Evolutionary conservation across 202 grass and related monocot genomes (phyloP), one percentile per base, ranked within the genome.

Genomic region (Brachypodium distachyon): DNA sequence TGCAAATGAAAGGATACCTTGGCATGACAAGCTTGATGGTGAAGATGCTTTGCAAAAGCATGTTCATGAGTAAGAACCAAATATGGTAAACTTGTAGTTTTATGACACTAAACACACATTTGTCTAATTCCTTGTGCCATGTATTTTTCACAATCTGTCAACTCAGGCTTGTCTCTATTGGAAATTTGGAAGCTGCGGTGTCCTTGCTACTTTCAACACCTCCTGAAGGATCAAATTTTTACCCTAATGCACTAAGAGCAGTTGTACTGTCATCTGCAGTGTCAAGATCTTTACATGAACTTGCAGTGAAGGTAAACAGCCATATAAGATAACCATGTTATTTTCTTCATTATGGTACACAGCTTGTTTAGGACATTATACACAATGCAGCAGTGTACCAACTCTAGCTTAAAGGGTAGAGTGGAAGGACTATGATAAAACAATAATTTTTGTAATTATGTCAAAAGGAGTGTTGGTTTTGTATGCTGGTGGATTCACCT

Each of bases 41-140:
- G 95, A 98, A 87, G 91, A 98, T 41, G 95, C 91, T 88, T 88
- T 95, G 80, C 91, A 98, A 84, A 98, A 98, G 77, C 87, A 84
- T 83, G 71, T 98, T 72, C 95, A 98, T 81, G 95, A 98, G 95
- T 98, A 82, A 88, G 95, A 90, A 80, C 36, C 56, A 62, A 54
- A 61, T 74, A 61, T 67, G 48, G 51, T 31, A 18, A 78, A 71
- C 49, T 61, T 76, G 13, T 46, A 29, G 36, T 58, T 46, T 53
- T 60, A 49, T 46, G 16, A 73, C 51, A 62, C 18, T 53, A 60
- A 78, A 73, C 26, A 82, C 51, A 53, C 58, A 61, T 79, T 38
- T 70, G 23, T 37, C 18, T 67, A 77, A 70, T 89, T 81, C 36
- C 44, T 49, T 80, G 36, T 80, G 57, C 47, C 6, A 34, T 52